Evolutionary conservation across 1,284 basidiomycete genomes (phyloP).

Genomic region (Fistulinella cinereoalba): DNA sequence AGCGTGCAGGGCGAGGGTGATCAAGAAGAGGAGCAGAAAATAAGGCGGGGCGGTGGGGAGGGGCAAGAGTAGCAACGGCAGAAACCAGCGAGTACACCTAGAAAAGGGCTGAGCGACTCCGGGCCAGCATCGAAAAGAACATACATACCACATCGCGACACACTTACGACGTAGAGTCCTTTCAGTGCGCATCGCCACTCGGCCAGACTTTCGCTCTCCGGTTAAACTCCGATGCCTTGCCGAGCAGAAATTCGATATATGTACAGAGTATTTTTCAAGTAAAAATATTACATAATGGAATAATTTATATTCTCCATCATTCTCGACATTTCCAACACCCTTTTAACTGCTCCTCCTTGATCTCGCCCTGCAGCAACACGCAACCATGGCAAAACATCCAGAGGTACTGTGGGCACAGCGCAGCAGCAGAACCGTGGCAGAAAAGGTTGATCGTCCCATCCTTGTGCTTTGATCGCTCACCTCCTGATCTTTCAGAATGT

Average conservation of each 20-base stretch:
- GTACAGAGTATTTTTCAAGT: too few species aligned
- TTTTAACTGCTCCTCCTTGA: conserved; percentile 10
- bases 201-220: background rate
- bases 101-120: conserved; percentile 1
- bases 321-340: conserved; percentile 36
- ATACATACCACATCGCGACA: conserved; percentile 23
- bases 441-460: conserved; percentile 54
- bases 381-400: conserved; percentile 62
- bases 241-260: too few species aligned
- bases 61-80: conserved; percentile 71
- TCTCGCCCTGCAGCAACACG: conserved; percentile 6
- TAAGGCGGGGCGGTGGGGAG: conserved; percentile 75
- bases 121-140: background rate
- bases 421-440: conserved; percentile 60
- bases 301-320: conserved; percentile 38
- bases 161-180: background rate
- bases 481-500: conserved; percentile 58
- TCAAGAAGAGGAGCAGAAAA: conserved; percentile 68
- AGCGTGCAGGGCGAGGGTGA: conserved; percentile 72
- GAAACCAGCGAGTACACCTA: conserved; percentile 82
- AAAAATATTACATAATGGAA: too few species aligned
- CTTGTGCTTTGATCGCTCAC: background rate
- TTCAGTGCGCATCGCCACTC: background rate
- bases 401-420: conserved; percentile 92
- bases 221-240: too few species aligned